These are phyloP conservation scores for Fusarium xylarioides DNA, from an alignment of 2,329 filamentous ascomycete species.

Conservation along the genomic window DNA sequence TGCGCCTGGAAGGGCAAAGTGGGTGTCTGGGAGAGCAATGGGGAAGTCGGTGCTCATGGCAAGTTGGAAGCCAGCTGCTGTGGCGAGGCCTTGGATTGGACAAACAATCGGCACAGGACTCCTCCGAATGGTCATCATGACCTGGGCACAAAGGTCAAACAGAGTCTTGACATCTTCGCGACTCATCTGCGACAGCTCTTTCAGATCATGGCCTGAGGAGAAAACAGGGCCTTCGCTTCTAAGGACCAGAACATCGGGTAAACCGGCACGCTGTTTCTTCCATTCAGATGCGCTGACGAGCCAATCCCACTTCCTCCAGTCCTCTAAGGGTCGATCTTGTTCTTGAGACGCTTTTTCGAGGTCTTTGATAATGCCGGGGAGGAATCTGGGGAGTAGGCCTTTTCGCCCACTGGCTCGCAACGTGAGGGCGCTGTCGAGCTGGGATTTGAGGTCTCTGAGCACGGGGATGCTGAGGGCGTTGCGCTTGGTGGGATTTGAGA, in stretches of 20 bases:
- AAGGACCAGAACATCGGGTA: constrained; percentile 36
- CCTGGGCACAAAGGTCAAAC: constrained; percentile 34
- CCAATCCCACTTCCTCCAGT: constrained; percentile 10
- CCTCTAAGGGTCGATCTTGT: not conserved
- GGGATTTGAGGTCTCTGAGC: constrained; percentile 29
- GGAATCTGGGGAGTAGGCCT: constrained; percentile 18
- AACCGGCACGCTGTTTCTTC: constrained; percentile 28
- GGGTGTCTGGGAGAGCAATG: constrained; percentile 23
- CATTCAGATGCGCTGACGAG: constrained; percentile 33
- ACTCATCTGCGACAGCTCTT: constrained; percentile 21
- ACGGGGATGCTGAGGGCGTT: constrained; percentile 37
- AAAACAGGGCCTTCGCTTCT: constrained; percentile 39
- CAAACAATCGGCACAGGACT: constrained; percentile 37
- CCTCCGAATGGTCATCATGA: constrained; percentile 35
- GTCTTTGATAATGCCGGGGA: constrained; percentile 9
- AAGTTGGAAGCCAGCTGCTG: constrained; percentile 39
- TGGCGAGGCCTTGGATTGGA: constrained; percentile 38
- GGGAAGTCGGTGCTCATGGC: constrained; percentile 39
- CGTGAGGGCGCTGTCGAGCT: constrained; percentile 27
- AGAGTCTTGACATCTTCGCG: constrained; percentile 25
- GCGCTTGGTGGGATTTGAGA: constrained; percentile 32
- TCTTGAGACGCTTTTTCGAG: not conserved
- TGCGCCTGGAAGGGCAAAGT: constrained; percentile 32
- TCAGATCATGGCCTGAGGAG: constrained; percentile 39
- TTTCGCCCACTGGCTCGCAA: constrained; percentile 7